A percentile compares a stretch with the other conserved stretches of the same genome.
phyloP scores from a whole-genome alignment of 257 asterid species.

The Primulina huaijiensis region DNA sequence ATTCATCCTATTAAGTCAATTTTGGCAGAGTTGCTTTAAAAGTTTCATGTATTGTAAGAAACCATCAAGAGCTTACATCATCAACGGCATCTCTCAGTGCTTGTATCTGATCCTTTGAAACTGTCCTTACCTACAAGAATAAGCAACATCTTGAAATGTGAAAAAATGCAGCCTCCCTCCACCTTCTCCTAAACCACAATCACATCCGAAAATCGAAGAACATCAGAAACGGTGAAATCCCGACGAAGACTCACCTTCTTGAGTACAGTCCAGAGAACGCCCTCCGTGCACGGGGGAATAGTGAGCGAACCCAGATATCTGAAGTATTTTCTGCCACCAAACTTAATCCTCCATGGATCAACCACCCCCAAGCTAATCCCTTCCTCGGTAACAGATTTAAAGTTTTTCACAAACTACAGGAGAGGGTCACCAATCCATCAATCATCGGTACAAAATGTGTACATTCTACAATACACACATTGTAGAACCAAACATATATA shows the following conservation, averaged over 20 bases:
- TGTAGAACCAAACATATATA: too few relatives aligned
- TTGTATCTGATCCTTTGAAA: slow-evolving; percentile 53
- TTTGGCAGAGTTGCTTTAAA: neutral
- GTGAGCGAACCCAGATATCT: slow-evolving; percentile 82
- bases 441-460: neutral
- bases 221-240: neutral
- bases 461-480: neutral
- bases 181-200: neutral
- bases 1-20: neutral
- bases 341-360: slow-evolving; percentile 45
- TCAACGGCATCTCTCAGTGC: slow-evolving; percentile 51
- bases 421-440: neutral
- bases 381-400: slow-evolving; percentile 16
- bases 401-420: slow-evolving; percentile 36
- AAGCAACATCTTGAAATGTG: too few relatives aligned
- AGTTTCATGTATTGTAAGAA: neutral
- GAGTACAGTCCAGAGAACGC: slow-evolving; percentile 63
- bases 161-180: neutral
- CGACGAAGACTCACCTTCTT: slow-evolving; percentile 38
- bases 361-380: slow-evolving; percentile 40
- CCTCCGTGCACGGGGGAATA: slow-evolving; percentile 83
- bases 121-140: slow-evolving; percentile 48
- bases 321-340: slow-evolving; percentile 53
- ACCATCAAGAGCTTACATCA: slow-evolving; percentile 51
- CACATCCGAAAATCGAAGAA: neutral